A percentile compares a stretch with the other conserved stretches of the same genome.
phyloP scores from a whole-genome alignment of 164 flowering plant genomes.

The Chimonanthus praecox region DNA sequence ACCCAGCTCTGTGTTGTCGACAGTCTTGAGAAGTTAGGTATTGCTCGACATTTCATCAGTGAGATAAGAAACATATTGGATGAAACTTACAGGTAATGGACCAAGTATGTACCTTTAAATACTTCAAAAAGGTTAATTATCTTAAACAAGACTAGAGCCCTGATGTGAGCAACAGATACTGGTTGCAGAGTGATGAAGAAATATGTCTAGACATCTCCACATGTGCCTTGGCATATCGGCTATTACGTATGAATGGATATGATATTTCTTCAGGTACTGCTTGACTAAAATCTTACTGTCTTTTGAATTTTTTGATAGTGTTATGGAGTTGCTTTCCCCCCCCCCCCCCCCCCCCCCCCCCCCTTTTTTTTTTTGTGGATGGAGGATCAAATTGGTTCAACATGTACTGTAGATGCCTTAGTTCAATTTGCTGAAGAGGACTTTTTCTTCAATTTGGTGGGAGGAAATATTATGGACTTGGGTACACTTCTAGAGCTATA shows the following conservation, averaged over 20 bases:
- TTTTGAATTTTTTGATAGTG: background rate
- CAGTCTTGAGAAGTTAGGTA: conserved; percentile 59
- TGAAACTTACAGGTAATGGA: conserved; percentile 54
- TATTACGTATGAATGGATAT: conserved; percentile 61
- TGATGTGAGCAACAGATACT: conserved; percentile 40
- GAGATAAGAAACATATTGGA: conserved; percentile 55
- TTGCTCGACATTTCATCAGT: conserved; percentile 52
- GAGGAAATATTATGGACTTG: conserved; percentile 9
- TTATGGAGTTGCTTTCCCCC: background rate
- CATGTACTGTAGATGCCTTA: conserved; percentile 39
- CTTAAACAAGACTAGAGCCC: background rate
- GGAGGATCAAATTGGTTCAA: background rate
- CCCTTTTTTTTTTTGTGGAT: background rate
- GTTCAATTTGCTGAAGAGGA: conserved; percentile 23
- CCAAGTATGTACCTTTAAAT: background rate
- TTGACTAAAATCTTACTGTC: background rate
- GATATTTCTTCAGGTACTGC: conserved; percentile 55
- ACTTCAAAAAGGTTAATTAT: background rate
- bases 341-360: no score
- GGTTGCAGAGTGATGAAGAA: conserved; percentile 70
- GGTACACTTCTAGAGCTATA: conserved; percentile 29
- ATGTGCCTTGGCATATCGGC: conserved; percentile 69
- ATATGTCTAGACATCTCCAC: conserved; percentile 48
- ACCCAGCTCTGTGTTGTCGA: conserved; percentile 59
- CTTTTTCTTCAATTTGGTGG: conserved; percentile 12